A percentile compares a stretch with the other conserved stretches of the same genome.
phyloP scores from a whole-genome alignment of 352 stramenopile genomes.

The Detonula confervacea region DNA sequence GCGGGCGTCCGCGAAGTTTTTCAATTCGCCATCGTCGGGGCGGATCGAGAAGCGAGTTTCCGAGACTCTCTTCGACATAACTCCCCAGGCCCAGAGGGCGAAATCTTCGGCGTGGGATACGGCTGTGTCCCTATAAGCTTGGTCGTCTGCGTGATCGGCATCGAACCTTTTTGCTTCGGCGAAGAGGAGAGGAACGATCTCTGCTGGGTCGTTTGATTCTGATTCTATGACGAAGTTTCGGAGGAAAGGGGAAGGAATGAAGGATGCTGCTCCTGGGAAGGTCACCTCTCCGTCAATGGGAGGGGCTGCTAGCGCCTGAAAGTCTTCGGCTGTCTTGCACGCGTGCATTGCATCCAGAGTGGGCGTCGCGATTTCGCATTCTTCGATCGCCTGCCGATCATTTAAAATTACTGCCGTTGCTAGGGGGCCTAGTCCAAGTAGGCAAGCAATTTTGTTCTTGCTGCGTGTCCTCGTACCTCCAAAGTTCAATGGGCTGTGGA shows the following conservation, averaged over 20 bases:
- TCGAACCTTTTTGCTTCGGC: not conserved
- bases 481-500: slow-evolving; percentile 5
- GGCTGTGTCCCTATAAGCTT: not conserved
- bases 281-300: not conserved
- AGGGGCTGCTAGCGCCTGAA: not conserved
- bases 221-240: not conserved
- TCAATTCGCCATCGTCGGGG: not conserved
- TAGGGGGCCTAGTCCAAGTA: not conserved
- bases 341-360: not conserved
- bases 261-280: not conserved
- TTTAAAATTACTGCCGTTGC: not conserved
- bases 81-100: not conserved
- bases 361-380: not conserved
- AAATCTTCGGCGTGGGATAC: not conserved
- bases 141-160: not conserved
- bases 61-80: not conserved
- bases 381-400: not conserved
- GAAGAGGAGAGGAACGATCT: not conserved
- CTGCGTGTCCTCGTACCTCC: not conserved
- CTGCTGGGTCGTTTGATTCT: not conserved
- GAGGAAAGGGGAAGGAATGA: not conserved
- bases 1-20: not conserved
- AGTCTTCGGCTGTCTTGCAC: not conserved
- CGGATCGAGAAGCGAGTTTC: not conserved
- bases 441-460: slow-evolving; percentile 9